These are phyloP conservation scores for Acacia confusa DNA, from an alignment of 306 rosid species.

Conservation along the genomic window DNA sequence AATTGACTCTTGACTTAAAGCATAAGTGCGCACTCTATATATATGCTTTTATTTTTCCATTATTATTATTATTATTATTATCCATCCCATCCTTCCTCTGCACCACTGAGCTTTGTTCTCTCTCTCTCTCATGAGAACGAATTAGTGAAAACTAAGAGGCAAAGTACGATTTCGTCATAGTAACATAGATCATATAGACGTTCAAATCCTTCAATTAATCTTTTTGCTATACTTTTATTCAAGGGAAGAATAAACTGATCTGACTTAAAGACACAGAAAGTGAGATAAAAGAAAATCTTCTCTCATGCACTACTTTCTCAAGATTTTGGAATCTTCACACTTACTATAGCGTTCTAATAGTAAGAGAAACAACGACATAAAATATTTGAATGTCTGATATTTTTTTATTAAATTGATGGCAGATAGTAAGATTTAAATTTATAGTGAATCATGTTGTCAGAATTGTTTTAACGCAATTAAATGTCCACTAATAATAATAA, in stretches of 20 bases:
- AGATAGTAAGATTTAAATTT: not conserved
- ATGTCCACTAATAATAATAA: not conserved
- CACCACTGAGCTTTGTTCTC: not conserved
- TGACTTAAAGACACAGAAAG: not conserved
- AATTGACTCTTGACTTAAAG: constrained; percentile 13
- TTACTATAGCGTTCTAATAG: not conserved
- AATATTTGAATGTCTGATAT: not conserved
- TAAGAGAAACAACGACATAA: not conserved
- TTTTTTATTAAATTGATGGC: not conserved
- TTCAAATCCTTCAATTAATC: not conserved
- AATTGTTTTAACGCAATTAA: not conserved
- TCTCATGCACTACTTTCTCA: not conserved
- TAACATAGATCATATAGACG: not conserved
- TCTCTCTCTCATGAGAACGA: not conserved
- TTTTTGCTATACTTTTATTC: not conserved
- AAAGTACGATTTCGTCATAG: not conserved
- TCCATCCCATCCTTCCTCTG: not conserved
- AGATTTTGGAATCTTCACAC: no score
- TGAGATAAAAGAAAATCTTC: not conserved
- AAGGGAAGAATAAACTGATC: not conserved
- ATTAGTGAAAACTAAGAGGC: not conserved
- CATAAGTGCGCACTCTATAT: not conserved
- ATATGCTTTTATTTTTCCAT: not conserved
- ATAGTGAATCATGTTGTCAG: not conserved
- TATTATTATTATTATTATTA: no score